Evolutionary conservation across 768 basidiomycete species (phyloP).

Genomic region (Boletellus emodensis): DNA sequence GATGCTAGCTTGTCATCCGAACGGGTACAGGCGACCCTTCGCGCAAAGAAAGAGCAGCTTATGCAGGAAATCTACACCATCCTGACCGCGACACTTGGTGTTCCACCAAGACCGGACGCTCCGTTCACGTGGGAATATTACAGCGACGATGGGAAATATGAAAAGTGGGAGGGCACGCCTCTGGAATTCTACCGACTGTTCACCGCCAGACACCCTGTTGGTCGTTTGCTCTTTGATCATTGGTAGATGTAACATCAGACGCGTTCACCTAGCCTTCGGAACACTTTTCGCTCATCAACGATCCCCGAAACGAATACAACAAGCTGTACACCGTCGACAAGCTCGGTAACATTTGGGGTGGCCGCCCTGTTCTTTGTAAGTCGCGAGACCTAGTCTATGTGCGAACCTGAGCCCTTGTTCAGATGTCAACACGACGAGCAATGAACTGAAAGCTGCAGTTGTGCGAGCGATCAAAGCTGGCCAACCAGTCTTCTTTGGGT

Average conservation of each 20-base stretch:
- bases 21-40: slow-evolving; percentile 50
- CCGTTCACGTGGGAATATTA: slow-evolving; percentile 88
- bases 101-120: slow-evolving; percentile 70
- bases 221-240: slow-evolving; percentile 17
- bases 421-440: slow-evolving; percentile 89
- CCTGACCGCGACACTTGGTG: slow-evolving; percentile 82
- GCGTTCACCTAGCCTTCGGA: slow-evolving; percentile 49
- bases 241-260: neutral
- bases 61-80: slow-evolving; percentile 82
- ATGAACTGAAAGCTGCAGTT: slow-evolving; percentile 76
- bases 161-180: slow-evolving; percentile 77
- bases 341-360: slow-evolving; percentile 91
- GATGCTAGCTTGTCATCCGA: slow-evolving; percentile 42
- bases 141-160: slow-evolving; percentile 70
- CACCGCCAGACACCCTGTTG: slow-evolving; percentile 51
- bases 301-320: slow-evolving; percentile 81
- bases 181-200: slow-evolving; percentile 73
- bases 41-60: slow-evolving; percentile 80
- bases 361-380: slow-evolving; percentile 78
- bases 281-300: slow-evolving; percentile 91
- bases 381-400: neutral
- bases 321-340: slow-evolving; percentile 89
- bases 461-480: slow-evolving; percentile 86
- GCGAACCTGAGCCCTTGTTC: neutral
- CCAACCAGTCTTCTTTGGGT: slow-evolving; percentile 92